phyloP scores from a whole-genome alignment of 2,329 filamentous ascomycete genomes.

The Trichophyton mentagrophytes region DNA sequence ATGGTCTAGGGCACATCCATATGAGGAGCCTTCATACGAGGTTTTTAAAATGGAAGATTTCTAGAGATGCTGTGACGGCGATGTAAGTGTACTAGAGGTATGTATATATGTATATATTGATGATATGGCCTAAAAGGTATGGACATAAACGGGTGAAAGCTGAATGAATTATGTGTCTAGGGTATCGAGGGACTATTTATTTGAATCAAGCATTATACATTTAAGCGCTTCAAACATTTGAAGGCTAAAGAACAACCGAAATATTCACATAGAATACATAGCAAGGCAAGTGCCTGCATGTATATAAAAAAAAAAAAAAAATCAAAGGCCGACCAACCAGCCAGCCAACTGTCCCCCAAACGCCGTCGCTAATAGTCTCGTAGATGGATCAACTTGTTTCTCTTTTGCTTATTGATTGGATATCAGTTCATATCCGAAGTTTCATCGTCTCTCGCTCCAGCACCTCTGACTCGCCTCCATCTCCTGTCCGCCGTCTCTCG shows the following conservation, averaged over 20 bases:
- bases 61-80: conserved; percentile 9
- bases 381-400: not conserved
- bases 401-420: no score
- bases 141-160: no score
- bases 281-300: no score
- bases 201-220: not conserved
- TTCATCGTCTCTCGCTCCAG: conserved; percentile 21
- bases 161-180: not conserved
- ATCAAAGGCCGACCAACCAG: not conserved
- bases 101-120: not conserved
- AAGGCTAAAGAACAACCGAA: not conserved
- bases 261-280: not conserved
- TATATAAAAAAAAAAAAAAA: not conserved
- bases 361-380: not conserved
- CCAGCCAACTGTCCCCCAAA: not conserved
- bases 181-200: not conserved
- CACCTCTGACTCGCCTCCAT: conserved; percentile 24
- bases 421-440: conserved; percentile 16
- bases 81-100: no score
- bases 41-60: conserved; percentile 34
- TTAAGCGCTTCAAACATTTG: not conserved
- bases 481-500: conserved; percentile 23
- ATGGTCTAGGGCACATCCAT: conserved; percentile 29
- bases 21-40: conserved; percentile 35
- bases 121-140: not conserved